These are phyloP conservation scores for Verticillium nubilum DNA, from an alignment of 2,329 filamentous ascomycete species.

Conservation along the genomic window DNA sequence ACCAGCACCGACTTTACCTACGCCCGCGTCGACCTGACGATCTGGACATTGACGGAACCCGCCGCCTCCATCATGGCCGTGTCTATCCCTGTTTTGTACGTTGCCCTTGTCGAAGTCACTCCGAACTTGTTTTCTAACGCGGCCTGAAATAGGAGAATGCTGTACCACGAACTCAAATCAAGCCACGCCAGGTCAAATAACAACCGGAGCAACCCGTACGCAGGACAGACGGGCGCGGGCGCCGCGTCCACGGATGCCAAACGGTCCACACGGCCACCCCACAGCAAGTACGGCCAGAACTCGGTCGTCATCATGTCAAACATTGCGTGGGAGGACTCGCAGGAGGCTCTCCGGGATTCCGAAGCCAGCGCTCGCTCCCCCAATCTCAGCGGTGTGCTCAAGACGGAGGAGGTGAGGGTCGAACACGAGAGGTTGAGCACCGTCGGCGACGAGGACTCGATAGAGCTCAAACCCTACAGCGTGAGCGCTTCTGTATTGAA, in stretches of 20 bases:
- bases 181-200: conserved; percentile 15
- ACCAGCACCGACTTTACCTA: conserved; percentile 25
- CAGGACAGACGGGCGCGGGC: background rate
- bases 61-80: conserved; percentile 30
- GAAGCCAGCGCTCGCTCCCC: conserved; percentile 8
- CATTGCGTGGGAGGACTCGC: conserved; percentile 23
- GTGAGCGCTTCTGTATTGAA: background rate
- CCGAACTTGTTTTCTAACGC: background rate
- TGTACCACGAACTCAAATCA: conserved; percentile 25
- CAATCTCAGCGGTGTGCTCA: conserved; percentile 18
- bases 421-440: conserved; percentile 12
- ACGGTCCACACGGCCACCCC: conserved; percentile 12
- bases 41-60: conserved; percentile 28
- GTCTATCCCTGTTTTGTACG: conserved; percentile 26
- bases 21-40: conserved; percentile 26
- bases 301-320: conserved; percentile 26
- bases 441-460: conserved; percentile 6
- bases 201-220: conserved; percentile 7
- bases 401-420: conserved; percentile 23
- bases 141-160: conserved; percentile 20
- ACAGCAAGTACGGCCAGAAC: conserved; percentile 20
- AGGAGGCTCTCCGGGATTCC: conserved; percentile 21
- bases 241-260: conserved; percentile 6
- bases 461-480: conserved; percentile 9
- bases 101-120: background rate